A percentile compares a stretch with the other conserved stretches of the same genome.
Evolutionary conservation across 2,329 filamentous ascomycete species (phyloP).

Genomic region (Sporothrix inflata): DNA sequence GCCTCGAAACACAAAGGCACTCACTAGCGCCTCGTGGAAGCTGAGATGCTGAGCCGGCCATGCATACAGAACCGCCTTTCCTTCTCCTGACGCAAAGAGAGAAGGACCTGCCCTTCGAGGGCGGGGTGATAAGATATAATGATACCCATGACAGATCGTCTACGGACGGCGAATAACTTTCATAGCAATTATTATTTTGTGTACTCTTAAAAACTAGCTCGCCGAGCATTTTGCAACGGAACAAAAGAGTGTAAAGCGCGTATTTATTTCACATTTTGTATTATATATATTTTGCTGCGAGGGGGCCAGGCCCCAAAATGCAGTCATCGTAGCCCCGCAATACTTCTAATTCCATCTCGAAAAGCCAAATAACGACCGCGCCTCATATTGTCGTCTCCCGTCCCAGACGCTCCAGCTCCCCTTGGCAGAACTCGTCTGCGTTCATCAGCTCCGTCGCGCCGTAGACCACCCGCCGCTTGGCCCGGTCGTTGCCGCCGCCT

Average conservation of each 20-base stretch:
- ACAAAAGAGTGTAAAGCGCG: background rate
- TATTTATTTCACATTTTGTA: slow-evolving; percentile 1
- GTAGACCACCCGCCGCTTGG: slow-evolving; percentile 84
- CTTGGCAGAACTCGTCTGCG: slow-evolving; percentile 66
- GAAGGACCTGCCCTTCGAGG: background rate
- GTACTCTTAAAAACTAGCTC: background rate
- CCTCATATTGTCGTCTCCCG: slow-evolving; percentile 51
- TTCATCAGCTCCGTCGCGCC: slow-evolving; percentile 85
- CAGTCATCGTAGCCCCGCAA: background rate
- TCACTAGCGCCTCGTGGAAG: too few species aligned
- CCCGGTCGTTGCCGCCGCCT: slow-evolving; percentile 54
- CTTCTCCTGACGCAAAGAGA: background rate
- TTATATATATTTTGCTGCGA: slow-evolving; percentile 8
- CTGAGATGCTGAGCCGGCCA: too few species aligned
- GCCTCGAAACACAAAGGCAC: too few species aligned
- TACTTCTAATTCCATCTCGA: background rate
- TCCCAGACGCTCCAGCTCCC: slow-evolving; percentile 66
- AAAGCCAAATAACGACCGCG: background rate
- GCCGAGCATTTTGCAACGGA: background rate
- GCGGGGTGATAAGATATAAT: background rate
- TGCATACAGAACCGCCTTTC: too few species aligned
- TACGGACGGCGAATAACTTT: background rate
- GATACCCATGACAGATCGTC: slow-evolving; percentile 21
- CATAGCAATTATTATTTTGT: background rate
- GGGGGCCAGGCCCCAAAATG: background rate